Evolutionary conservation across 2,329 filamentous ascomycete species (phyloP), one percentile per base, ranked within the genome.

Genomic region (Thelonectria discophora): DNA sequence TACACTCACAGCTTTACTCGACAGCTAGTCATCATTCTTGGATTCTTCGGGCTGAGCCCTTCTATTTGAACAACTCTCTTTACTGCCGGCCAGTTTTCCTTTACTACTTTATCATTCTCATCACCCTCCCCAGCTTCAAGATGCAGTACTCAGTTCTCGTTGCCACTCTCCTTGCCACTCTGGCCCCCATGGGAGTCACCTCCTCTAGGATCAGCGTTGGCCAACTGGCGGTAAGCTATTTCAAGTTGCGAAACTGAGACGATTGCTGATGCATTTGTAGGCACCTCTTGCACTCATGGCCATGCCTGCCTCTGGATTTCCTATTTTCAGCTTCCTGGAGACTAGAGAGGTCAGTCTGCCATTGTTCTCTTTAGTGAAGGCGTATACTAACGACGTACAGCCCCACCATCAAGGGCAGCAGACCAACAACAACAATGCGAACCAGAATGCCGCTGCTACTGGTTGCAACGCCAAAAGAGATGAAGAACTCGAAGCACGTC

Each of bases 31-130:
- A 30, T 8, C 20, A 12, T 46, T 51, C 15, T 9, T 27, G 10
- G 1, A 18, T 55, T 55, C 20, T 50, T 47, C 6, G 17, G 37
- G 17, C 42, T 42, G 8, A 17, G 24, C 32, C 18, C 37, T 47
- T 11, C 17, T 18, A 37, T 39, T 30, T 55, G 15, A 47, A 24
- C 18, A 17, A 11, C 18, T 45, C 24, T 54, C 37, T 47, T 9
- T 42, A 52, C 58, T 60, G 58, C 58, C 51, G 58, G 58, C 52
- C 58, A 55, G 58, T 60, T 20, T 24, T 30, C 46, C 7, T 42
- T 40, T 18, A 34, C 9, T 17, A 24, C 42, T 13, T 12, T 37
- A 20, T 2, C 12, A 37, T 21, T 24, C 21, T 24, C 21, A 34
- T n/a, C 20, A 2, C 20, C n/a, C 21, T 18, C 11, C 12, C 52